Conservation (phyloP, 306 rosid species). For the Amphicarpaea edgeworthii region DNA sequence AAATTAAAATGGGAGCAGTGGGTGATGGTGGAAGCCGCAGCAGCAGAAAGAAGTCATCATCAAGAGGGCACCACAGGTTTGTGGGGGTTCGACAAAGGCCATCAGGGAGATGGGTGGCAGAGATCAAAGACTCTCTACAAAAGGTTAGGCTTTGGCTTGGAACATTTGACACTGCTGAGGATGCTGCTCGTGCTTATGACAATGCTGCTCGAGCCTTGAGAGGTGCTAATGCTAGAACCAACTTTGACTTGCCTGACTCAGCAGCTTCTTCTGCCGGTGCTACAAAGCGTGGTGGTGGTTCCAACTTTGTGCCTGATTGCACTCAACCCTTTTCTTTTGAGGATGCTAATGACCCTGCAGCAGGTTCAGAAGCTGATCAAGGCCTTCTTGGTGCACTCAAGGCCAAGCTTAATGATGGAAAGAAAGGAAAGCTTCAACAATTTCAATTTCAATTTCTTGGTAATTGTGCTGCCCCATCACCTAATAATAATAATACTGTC, state of each 20-base stretch:
- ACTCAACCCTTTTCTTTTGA: conserved; percentile 74
- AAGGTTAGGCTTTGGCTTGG: conserved; percentile 89
- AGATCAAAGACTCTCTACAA: conserved; percentile 78
- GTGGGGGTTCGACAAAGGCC: conserved; percentile 86
- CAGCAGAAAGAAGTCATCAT: conserved; percentile 59
- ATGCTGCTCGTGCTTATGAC: conserved; percentile 78
- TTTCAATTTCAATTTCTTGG: conserved; percentile 25
- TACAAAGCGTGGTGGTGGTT: conserved; percentile 6
- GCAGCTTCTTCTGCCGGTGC: not conserved
- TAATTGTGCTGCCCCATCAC: not conserved
- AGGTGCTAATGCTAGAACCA: conserved; percentile 76
- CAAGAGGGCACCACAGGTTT: conserved; percentile 72
- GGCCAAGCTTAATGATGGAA: conserved; percentile 62
- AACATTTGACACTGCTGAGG: conserved; percentile 76
- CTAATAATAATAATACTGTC: not conserved
- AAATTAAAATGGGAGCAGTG: conserved; percentile 44
- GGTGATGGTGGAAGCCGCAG: conserved; percentile 44
- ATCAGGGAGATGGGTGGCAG: conserved; percentile 89
- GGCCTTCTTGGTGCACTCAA: conserved; percentile 73
- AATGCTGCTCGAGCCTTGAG: conserved; percentile 70
- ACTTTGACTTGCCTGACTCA: conserved; percentile 64
- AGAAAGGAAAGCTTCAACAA: conserved; percentile 45
- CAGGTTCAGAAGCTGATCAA: conserved; percentile 45
- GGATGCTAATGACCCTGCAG: conserved; percentile 46
- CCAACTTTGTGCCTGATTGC: conserved; percentile 2